Evolutionary conservation across 148 eudicot genomes (phyloP).

Genomic region (Linanthus parryae): DNA sequence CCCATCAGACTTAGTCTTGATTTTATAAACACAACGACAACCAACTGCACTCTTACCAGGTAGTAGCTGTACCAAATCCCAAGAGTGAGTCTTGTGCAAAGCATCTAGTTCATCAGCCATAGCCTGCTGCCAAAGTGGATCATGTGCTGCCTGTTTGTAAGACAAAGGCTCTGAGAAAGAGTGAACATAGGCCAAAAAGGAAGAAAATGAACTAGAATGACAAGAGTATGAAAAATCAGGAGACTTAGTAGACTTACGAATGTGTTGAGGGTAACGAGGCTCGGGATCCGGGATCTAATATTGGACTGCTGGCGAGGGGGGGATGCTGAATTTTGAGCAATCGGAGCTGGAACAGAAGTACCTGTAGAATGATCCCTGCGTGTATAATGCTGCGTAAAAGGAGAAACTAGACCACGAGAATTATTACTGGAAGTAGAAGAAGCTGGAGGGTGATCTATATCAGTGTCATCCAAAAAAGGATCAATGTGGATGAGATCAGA

Average conservation of each 20-base stretch:
- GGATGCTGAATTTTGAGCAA: no score
- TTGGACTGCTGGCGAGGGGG: not conserved
- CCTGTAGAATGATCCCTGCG: not conserved
- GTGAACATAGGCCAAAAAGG: not conserved
- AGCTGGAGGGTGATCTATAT: not conserved
- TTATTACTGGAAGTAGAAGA: not conserved
- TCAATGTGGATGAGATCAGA: not conserved
- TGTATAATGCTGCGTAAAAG: not conserved
- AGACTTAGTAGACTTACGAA: not conserved
- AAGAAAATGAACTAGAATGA: not conserved
- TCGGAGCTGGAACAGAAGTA: not conserved
- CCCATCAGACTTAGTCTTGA: not conserved
- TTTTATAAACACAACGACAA: not conserved
- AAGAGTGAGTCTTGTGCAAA: not conserved
- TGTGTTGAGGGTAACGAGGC: not conserved
- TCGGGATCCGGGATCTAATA: not conserved
- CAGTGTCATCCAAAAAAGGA: not conserved
- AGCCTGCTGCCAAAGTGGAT: not conserved
- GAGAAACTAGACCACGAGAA: not conserved
- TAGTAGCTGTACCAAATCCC: not conserved
- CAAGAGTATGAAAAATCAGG: not conserved
- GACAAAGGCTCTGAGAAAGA: not conserved
- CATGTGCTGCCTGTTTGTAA: not conserved
- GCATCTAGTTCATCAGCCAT: not conserved
- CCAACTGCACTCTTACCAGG: not conserved